Evolutionary conservation across 192 early-diverging fungal species (phyloP), one percentile per base, ranked within the genome.

Genomic region (Backusella parvicylindrica): DNA sequence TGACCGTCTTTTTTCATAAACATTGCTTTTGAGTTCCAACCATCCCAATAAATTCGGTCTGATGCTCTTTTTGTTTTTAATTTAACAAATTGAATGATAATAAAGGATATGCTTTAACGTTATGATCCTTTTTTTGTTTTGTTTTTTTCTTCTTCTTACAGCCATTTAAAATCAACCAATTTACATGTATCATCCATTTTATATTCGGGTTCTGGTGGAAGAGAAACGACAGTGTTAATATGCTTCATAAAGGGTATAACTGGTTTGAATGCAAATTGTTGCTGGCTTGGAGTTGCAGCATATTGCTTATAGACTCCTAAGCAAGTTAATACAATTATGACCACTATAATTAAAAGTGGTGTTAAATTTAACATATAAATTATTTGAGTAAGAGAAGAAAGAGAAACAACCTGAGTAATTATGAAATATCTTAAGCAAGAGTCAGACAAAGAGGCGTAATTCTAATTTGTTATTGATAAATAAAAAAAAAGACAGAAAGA

Each of bases 11-110:
- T 33, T 37, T 33, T 23, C 36, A 68, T 68, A 21, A 68, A 38
- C 66, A 68, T 68, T 68, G 66, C 2, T 68, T 68, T 68, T 33
- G 66, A 68, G n/a, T 6, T 23, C 35, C 66, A 68, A 3, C 66
- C 35, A 68, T 68, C 66, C 66, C 66, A 68, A 21, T 68, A 35
- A 21, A 12, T 11, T 18, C 66, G 13, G 33, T 68, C 66, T 3
- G 66, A 33, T 4, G 36, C 66, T 16, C 66, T 68, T 56, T 56
- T 53, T 26, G n/a, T n/a, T 53, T n/a, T 21, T n/a, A 7, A 53
- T 11, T n/a, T 23, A 56, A 12, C 11, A 56, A 12, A 56, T 56
- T 2, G 4, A 15, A 47, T 47, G 6, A 47, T 13, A 47, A 18
- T 47, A 47, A 47, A n/a, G n/a, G n/a, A n/a, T n/a, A n/a, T n/a